phyloP scores from a whole-genome alignment of 164 flowering plant genomes.

The Euptelea pleiosperma region DNA sequence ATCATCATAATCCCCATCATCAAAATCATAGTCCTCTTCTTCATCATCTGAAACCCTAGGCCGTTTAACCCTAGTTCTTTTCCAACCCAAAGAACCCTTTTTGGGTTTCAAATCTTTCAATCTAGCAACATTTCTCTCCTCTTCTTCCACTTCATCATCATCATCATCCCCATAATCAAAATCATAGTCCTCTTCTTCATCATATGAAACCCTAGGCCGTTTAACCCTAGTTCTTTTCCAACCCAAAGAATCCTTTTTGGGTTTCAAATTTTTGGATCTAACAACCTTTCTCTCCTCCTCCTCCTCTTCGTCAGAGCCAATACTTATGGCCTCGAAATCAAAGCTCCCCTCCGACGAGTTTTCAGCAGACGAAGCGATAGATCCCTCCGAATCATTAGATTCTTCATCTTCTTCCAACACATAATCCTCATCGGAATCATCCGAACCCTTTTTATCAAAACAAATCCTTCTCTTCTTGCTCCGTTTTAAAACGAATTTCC shows the following conservation, averaged over 20 bases:
- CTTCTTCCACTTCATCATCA: constrained; percentile 62
- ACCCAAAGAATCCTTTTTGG: constrained; percentile 10
- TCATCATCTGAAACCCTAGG: constrained; percentile 21
- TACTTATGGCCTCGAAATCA: constrained; percentile 4
- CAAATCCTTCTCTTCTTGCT: constrained; percentile 29
- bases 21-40: constrained; percentile 23
- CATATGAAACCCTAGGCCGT: constrained; percentile 17
- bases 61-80: constrained; percentile 10
- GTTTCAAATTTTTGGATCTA: constrained; percentile 18
- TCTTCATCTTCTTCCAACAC: constrained; percentile 46
- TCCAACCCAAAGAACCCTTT: constrained; percentile 14
- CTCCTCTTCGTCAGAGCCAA: constrained; percentile 29
- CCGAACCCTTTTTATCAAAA: constrained; percentile 39
- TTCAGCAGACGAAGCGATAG: constrained; percentile 33
- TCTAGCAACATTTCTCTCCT: constrained; percentile 24
- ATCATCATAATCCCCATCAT: constrained; percentile 50
- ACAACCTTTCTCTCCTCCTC: constrained; percentile 29
- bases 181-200: constrained; percentile 24
- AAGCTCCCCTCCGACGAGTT: constrained; percentile 45
- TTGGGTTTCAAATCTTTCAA: constrained; percentile 11
- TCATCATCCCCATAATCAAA: constrained; percentile 41
- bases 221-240: constrained; percentile 13
- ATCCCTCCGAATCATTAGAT: constrained; percentile 40
- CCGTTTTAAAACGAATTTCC: constrained; percentile 29
- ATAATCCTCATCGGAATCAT: constrained; percentile 92